Percentiles rank a stretch among this genome's conserved stretches.
Conservation (phyloP, 169 alveolate genomes). For the Eimeria necatrix region DNA sequence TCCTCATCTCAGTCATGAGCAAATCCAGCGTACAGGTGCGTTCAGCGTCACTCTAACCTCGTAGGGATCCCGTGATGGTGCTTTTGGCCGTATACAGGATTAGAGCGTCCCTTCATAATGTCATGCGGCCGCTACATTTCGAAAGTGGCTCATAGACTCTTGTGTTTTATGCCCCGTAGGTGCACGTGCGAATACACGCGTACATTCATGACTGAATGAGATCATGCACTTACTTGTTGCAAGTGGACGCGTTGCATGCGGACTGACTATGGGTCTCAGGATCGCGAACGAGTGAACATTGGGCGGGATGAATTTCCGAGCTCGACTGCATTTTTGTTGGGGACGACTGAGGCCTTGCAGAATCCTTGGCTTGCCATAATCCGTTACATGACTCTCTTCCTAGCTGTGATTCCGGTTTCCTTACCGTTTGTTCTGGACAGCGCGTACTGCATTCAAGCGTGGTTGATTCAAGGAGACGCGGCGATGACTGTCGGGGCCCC, state of each 20-base stretch:
- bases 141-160: too few species aligned
- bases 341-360: conserved; percentile 56
- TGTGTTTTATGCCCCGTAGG: too few species aligned
- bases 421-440: conserved; percentile 55
- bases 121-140: too few species aligned
- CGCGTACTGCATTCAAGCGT: conserved; percentile 29
- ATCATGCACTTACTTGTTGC: too few species aligned
- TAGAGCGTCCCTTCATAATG: too few species aligned
- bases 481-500: conserved; percentile 27
- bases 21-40: conserved; percentile 76
- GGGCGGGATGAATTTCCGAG: conserved; percentile 15
- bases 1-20: conserved; percentile 75
- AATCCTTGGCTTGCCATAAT: conserved; percentile 65
- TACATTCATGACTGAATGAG: too few species aligned
- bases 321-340: conserved; percentile 63
- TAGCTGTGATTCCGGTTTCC: conserved; percentile 51
- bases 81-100: neutral
- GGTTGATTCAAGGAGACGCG: conserved; percentile 21
- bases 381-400: conserved; percentile 57
- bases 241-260: too few species aligned
- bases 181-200: too few species aligned
- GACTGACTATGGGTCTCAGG: neutral
- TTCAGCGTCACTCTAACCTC: neutral
- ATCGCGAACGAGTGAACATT: conserved; percentile 11
- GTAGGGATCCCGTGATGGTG: neutral